phyloP scores from a whole-genome alignment of 1,139 yeast species.

The Hyphopichia wangnamkhiaoensis region DNA sequence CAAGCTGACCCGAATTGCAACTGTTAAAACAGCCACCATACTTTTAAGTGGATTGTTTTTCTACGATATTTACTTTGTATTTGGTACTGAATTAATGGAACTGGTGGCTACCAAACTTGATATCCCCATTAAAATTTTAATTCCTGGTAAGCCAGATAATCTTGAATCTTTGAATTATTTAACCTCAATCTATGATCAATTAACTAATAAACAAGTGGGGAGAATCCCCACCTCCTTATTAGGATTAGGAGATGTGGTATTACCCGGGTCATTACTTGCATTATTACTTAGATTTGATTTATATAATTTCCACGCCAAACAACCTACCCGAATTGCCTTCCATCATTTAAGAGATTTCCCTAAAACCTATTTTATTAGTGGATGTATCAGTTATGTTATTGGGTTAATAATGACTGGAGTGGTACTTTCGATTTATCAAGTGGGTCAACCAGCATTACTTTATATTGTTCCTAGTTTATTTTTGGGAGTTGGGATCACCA shows the following conservation, averaged over 20 bases:
- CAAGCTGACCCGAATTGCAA: slow-evolving; percentile 28
- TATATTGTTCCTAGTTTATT: slow-evolving; percentile 60
- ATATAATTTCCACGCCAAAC: slow-evolving; percentile 30
- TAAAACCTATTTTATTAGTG: slow-evolving; percentile 46
- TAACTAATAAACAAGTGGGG: not conserved
- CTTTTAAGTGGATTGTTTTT: slow-evolving; percentile 52
- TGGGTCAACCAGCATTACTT: slow-evolving; percentile 69
- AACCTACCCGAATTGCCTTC: slow-evolving; percentile 23
- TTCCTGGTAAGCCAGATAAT: slow-evolving; percentile 38
- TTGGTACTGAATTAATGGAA: slow-evolving; percentile 61
- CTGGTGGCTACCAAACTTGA: slow-evolving; percentile 59
- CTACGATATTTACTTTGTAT: slow-evolving; percentile 70
- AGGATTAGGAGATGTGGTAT: slow-evolving; percentile 64
- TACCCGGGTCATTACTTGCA: slow-evolving; percentile 55
- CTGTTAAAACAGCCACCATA: slow-evolving; percentile 45
- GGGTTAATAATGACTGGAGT: slow-evolving; percentile 47
- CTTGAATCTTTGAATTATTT: not conserved
- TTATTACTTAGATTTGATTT: slow-evolving; percentile 54
- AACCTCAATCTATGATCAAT: slow-evolving; percentile 9
- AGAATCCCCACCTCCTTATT: slow-evolving; percentile 20
- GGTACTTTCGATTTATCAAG: slow-evolving; percentile 36
- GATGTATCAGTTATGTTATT: slow-evolving; percentile 43
- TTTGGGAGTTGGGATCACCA: slow-evolving; percentile 25
- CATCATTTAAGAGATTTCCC: slow-evolving; percentile 40
- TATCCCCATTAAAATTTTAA: slow-evolving; percentile 55